Evolutionary conservation across 2,329 filamentous ascomycete species (phyloP).

Genomic region (Stachybotrys elegans): DNA sequence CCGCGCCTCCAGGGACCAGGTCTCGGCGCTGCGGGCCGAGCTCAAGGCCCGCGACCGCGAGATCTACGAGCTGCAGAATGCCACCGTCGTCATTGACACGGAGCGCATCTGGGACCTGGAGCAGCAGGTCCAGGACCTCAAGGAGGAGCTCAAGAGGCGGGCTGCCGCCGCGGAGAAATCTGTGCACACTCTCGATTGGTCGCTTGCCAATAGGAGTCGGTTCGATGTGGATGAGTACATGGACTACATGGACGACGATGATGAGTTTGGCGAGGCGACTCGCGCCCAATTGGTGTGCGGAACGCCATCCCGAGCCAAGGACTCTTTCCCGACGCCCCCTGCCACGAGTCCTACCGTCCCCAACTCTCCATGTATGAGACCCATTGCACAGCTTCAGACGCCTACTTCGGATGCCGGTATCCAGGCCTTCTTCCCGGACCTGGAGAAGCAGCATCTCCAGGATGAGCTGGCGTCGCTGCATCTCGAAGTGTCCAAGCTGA

Average conservation of each 20-base stretch:
- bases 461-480: conserved; percentile 44
- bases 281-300: conserved; percentile 46
- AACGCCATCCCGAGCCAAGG: conserved; percentile 39
- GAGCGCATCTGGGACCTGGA: conserved; percentile 37
- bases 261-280: conserved; percentile 44
- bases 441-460: conserved; percentile 35
- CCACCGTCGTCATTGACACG: conserved; percentile 44
- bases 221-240: conserved; percentile 38
- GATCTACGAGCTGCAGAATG: conserved; percentile 47
- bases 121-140: conserved; percentile 31
- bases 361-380: conserved; percentile 31
- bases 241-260: conserved; percentile 29
- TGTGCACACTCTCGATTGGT: conserved; percentile 41
- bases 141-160: conserved; percentile 23
- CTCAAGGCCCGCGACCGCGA: conserved; percentile 46
- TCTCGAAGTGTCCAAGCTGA: conserved; percentile 43
- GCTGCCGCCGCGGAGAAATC: conserved; percentile 7
- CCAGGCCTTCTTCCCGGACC: conserved; percentile 37
- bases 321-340: conserved; percentile 52
- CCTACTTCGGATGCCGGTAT: conserved; percentile 27
- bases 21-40: conserved; percentile 42
- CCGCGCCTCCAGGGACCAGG: conserved; percentile 36
- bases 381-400: conserved; percentile 7
- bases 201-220: conserved; percentile 42
- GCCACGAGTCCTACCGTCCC: conserved; percentile 42